Evolutionary conservation across 2,329 filamentous ascomycete genomes (phyloP), one percentile per base, ranked within the genome.

Genomic region (Ophiosphaerella korrae): DNA sequence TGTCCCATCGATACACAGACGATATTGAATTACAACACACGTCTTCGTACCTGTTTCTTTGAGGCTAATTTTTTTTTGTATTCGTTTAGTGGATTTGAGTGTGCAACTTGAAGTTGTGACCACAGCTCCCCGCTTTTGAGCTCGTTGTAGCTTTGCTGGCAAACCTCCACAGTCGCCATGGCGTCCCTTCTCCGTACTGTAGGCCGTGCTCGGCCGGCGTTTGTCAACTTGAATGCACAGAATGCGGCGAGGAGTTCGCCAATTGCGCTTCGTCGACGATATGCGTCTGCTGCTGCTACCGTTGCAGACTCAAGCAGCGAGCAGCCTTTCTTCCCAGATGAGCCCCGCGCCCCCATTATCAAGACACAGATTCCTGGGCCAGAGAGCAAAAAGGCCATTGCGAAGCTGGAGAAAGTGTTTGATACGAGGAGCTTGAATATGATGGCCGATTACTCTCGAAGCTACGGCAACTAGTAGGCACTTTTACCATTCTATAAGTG

Each of bases 371-470:
- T 96, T 50, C 91, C 91, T 0, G 91, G 91, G 0, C 90, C 90
- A 33, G 83, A 87, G 77, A 86, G 87, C 74, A 82, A 86, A 77
- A 82, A 85, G 63, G 82, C 84, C 43, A 85, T 89, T 57, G 79
- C 85, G 55, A 84, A 90, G 72, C 82, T 96, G 56, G 79, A 88
- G 75, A 79, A 86, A 68, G 88, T 95, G 52, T 95, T 94, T 68
- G 91, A 96, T 74, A 93, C 89, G 5, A 83, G 91, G 55, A 91
- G 88, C 75, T 77, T 93, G 78, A 95, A 94, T 80, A 75, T 76
- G 73, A 74, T 75, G 69, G 65, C 67, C 38, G 64, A 76, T 48
- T 75, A 74, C 52, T 55, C 58, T 42, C 60, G 55, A 45, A 74
- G 72, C 59, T 68, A 65, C 42, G 91, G 91, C 67, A 96, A 96